Base-by-base conservation (phyloP, 139 green algal species). In the Diplosphaera chodatii region DNA sequence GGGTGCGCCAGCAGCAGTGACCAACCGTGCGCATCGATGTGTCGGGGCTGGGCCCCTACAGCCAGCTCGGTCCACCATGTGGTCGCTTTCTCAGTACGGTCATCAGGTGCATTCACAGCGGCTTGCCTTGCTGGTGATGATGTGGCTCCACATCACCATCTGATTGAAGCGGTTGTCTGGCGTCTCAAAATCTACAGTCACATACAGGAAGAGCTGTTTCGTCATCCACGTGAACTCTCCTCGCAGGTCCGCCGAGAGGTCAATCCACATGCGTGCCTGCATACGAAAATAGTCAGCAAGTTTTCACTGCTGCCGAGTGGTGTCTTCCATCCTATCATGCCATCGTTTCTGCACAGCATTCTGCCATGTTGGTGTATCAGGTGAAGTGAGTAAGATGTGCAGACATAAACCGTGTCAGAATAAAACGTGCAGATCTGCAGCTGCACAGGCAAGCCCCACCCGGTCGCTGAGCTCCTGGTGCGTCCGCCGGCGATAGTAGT, bases 211-310 rank as follows among this genome's bases (percentile, higher is more conserved):
- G 15, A 96, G 77, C 82, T 96, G 90, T 79, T 95, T 94, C 0
- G 90, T 95, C 72, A 95, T 96, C 91, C 91, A 96, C 40, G 71
- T 89, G 78, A 95, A 96, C 15, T 81, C 78, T 40, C 77, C 86
- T 27, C 78, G 71, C 66, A 95, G 74, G 77, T 96, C 90, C 2
- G 77, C 84, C 22, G 87, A 74, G 21, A 93, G 28, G 62, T 90
- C 75, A 16, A 94, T 77, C 22, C 76, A 77, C 6, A 90, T 25
- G 32, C 84, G 76, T 1, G 84, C 89, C 87, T 93, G 82, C 68
- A n/a, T n/a, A n/a, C n/a, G n/a, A n/a, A 75, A 48, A 25, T 20
- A 13, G 69, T 55, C 63, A 67, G 63, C 21, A 22, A 3, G 55
- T 64, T n/a, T 28, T 28, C 4, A 30, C 20, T 8, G 20, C 8